phyloP scores from a whole-genome alignment of 495 filamentous ascomycete species.

The Podospora bellae-mahoneyi region DNA sequence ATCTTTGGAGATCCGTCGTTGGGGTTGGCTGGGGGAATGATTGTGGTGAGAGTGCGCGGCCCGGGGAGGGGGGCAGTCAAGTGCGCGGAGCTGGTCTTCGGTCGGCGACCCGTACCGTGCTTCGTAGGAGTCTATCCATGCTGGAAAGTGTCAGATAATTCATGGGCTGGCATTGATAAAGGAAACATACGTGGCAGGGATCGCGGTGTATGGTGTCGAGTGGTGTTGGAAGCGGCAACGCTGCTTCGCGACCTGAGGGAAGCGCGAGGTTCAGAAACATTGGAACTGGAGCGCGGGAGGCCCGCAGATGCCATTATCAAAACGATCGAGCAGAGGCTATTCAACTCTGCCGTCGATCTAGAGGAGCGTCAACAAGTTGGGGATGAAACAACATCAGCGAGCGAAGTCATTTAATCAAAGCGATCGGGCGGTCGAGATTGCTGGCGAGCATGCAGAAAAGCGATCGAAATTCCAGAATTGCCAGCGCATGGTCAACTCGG shows the following conservation, averaged over 20 bases:
- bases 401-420: not conserved
- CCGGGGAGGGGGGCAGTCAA: constrained; percentile 43
- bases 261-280: constrained; percentile 24
- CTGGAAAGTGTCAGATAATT: constrained; percentile 25
- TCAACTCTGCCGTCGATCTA: not conserved
- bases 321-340: not conserved
- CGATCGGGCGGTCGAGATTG: not conserved
- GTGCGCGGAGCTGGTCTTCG: constrained; percentile 33
- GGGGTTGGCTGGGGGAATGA: constrained; percentile 45
- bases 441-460: not conserved
- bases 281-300: constrained; percentile 27
- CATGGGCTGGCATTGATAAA: constrained; percentile 19
- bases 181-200: constrained; percentile 44
- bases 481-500: not conserved
- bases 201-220: constrained; percentile 24
- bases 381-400: constrained; percentile 1
- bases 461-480: constrained; percentile 3
- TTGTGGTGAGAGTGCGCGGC: constrained; percentile 60
- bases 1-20: constrained; percentile 50
- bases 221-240: constrained; percentile 7
- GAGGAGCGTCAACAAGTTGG: not conserved
- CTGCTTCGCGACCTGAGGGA: constrained; percentile 22
- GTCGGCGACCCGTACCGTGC: constrained; percentile 34
- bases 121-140: constrained; percentile 55
- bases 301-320: constrained; percentile 24